These are phyloP conservation scores for Fennellomyces sp. DNA, from an alignment of 371 early-diverging fungal genomes.

Conservation along the genomic window DNA sequence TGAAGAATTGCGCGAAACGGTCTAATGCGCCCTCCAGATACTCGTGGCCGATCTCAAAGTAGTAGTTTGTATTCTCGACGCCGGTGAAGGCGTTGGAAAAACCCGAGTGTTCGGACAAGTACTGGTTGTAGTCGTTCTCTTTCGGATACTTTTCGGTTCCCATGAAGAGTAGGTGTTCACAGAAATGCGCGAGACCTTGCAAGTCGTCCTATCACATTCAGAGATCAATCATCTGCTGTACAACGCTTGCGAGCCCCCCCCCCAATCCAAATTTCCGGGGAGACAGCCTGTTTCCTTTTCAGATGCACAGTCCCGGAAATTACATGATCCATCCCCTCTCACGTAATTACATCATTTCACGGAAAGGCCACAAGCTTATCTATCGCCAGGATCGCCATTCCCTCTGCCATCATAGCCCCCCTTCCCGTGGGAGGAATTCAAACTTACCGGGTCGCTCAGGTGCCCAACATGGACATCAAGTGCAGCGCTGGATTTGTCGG, in stretches of 20 bases:
- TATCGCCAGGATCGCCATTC: not conserved
- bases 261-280: conserved; percentile 2
- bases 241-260: not conserved
- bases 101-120: conserved; percentile 89
- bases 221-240: conserved; percentile 4
- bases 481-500: conserved; percentile 91
- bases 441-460: conserved; percentile 75
- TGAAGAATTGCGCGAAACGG: conserved; percentile 94
- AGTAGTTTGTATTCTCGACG: conserved; percentile 91
- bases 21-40: conserved; percentile 92
- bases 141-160: conserved; percentile 86
- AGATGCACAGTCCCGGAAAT: not conserved
- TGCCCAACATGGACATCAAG: conserved; percentile 95
- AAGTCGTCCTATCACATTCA: conserved; percentile 46
- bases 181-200: conserved; percentile 98
- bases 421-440: not conserved
- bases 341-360: conserved; percentile 4
- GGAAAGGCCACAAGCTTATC: not conserved
- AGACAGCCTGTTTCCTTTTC: conserved; percentile 6
- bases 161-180: conserved; percentile 98
- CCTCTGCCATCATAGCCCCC: not conserved
- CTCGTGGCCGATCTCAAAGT: conserved; percentile 89
- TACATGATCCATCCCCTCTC: not conserved
- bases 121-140: conserved; percentile 93
- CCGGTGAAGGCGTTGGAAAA: conserved; percentile 95